A percentile compares a stretch with the other conserved stretches of the same genome.
phyloP scores from a whole-genome alignment of 2,329 filamentous ascomycete genomes.

The Botrytis tulipae region DNA sequence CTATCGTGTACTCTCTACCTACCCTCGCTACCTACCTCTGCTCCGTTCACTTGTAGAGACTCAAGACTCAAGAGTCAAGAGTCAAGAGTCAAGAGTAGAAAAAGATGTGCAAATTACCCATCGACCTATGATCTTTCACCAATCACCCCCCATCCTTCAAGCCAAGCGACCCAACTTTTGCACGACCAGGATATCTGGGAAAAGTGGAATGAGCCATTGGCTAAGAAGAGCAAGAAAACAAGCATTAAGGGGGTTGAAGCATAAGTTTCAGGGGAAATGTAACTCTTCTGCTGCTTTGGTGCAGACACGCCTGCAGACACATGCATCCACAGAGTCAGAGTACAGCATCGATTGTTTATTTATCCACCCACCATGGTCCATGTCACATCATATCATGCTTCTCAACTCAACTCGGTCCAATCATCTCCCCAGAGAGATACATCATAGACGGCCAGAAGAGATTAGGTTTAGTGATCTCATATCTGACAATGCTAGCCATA shows the following conservation, averaged over 20 bases:
- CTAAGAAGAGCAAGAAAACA: background rate
- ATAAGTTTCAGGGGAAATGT: conserved; percentile 14
- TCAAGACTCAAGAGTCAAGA: no score
- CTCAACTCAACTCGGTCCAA: background rate
- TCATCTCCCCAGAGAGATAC: background rate
- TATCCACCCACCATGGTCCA: background rate
- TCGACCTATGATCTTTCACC: background rate
- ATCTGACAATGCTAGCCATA: background rate
- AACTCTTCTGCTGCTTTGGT: background rate
- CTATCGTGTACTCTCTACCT: background rate
- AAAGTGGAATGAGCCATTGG: background rate
- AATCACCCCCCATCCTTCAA: background rate
- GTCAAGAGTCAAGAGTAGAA: background rate
- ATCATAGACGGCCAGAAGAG: background rate
- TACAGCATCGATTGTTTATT: no score
- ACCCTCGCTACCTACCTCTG: background rate
- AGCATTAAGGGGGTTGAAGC: background rate
- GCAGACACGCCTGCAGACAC: background rate
- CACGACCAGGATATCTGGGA: background rate
- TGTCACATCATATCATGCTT: background rate
- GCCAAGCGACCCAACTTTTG: background rate
- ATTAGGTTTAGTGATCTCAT: background rate
- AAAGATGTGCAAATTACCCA: background rate
- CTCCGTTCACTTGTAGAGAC: background rate
- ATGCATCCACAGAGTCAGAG: background rate